Evolutionary conservation across 2,329 filamentous ascomycete genomes (phyloP), one percentile per base, ranked within the genome.

Genomic region (Whalleya microplaca): DNA sequence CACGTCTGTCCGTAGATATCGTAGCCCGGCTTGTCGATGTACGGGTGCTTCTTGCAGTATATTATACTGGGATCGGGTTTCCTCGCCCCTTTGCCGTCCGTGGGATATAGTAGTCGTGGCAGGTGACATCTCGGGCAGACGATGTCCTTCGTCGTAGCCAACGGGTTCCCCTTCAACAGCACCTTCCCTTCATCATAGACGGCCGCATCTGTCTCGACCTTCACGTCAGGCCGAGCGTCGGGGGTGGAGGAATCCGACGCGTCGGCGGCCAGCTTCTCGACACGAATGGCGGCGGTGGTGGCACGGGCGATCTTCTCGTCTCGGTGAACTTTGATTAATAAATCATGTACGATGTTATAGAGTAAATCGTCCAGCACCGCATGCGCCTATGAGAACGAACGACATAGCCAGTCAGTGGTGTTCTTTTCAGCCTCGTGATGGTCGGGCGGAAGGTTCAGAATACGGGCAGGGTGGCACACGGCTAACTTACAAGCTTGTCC

Each of bases 1-100:
- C 90, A 93, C 23, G 88, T 90, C 73, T 92, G 91, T 48, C 89
- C 90, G 73, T 92, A 92, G 62, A 93, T 91, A 72, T 94, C 90
- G 75, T 87, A 89, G 58, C 89, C 89, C 2, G 85, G 80, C 70
- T 90, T 87, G 64, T 90, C 85, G 58, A 91, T 89, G 78, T 89
- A 93, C 0, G 90, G 89, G 58, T 89, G 86, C 63, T 87, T 86
- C 73, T 90, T 91, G 81, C 90, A 94, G 78, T 92, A 93, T 64
- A 88, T 84, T 64, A 87, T 78, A 62, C 81, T 79, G 0, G 89
- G 89, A 55, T 88, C 84, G 43, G 86, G 86, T 68, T 85, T 85
- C 67, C 76, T 76, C 12, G 86, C 81, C 45, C 88, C 87, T 66
- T 84, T 87, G 65, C 88, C 88, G 67, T 89, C 86, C 64, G 85